Percentiles rank a stretch among this genome's conserved stretches.
Conservation (phyloP, 2,329 filamentous ascomycete species). For the Xylaria sp. region DNA sequence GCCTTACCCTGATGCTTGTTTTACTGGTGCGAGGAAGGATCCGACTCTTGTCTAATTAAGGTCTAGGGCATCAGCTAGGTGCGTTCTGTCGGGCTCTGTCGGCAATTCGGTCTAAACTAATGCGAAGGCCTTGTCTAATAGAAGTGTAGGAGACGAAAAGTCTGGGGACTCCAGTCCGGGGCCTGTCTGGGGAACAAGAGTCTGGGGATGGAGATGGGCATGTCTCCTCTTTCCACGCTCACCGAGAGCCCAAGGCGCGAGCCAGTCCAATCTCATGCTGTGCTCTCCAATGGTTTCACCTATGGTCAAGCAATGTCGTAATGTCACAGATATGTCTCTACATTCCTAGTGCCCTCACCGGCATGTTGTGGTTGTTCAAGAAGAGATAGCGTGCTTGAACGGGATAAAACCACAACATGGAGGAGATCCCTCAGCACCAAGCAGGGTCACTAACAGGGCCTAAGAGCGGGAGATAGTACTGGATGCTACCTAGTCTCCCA, state of each 20-base stretch:
- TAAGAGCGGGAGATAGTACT: not conserved
- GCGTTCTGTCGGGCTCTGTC: constrained; percentile 17
- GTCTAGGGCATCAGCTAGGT: not conserved
- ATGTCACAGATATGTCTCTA: no score
- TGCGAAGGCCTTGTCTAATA: no score
- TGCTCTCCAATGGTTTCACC: no score
- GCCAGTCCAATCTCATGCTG: not conserved
- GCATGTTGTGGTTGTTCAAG: no score
- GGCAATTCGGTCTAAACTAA: constrained; percentile 21
- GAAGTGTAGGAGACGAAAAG: no score
- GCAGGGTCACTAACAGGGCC: not conserved
- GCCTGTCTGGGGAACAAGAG: constrained; percentile 13
- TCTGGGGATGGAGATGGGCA: not conserved
- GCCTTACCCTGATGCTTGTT: not conserved
- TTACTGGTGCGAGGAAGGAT: not conserved
- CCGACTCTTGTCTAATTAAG: constrained; percentile 7
- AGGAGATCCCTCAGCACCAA: no score
- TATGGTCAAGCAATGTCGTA: no score
- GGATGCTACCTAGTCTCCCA: constrained; percentile 10
- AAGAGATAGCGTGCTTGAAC: no score
- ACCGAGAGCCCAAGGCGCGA: not conserved
- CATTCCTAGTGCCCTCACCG: no score
- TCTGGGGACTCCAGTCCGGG: constrained; percentile 5
- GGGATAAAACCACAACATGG: no score
- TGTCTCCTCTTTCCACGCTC: not conserved